A percentile compares a stretch with the other conserved stretches of the same genome.
phyloP scores from a whole-genome alignment of 306 rosid genomes.

The Ziziphus jujuba region DNA sequence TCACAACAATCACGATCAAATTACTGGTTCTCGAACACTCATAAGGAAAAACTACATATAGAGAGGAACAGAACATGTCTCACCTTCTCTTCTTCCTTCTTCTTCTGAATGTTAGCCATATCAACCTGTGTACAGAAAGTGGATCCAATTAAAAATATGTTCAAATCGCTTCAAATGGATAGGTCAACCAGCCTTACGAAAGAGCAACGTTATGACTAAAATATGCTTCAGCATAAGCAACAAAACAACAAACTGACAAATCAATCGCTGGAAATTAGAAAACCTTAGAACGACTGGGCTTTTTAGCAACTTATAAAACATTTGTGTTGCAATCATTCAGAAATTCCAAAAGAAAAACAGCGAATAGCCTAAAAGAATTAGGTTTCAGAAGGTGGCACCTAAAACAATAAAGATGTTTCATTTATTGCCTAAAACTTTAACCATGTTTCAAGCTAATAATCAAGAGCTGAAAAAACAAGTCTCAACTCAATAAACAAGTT shows the following conservation, averaged over 20 bases:
- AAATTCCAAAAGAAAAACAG: too few species aligned
- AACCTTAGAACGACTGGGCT: too few species aligned
- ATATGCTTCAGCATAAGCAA: neutral
- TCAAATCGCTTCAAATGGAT: neutral
- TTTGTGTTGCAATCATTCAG: too few species aligned
- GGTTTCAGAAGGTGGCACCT: too few species aligned
- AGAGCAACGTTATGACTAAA: neutral
- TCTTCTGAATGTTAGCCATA: conserved; percentile 88
- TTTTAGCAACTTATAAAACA: too few species aligned
- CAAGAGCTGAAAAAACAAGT: too few species aligned
- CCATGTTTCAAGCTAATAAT: too few species aligned
- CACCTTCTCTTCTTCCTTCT: conserved; percentile 95
- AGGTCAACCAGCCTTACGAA: neutral
- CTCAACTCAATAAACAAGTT: too few species aligned
- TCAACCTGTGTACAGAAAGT: conserved; percentile 45
- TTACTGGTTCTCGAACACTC: neutral
- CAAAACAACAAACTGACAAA: neutral
- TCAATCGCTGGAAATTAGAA: too few species aligned
- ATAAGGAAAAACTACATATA: neutral
- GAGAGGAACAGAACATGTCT: conserved; percentile 6
- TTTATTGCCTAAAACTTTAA: too few species aligned
- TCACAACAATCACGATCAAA: conserved; percentile 4
- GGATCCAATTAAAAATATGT: neutral
- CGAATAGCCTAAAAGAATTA: too few species aligned
- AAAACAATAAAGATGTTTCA: too few species aligned